Percentiles rank a stretch among this genome's conserved stretches.
These are phyloP conservation scores for Hordeum pubiflorum DNA, from an alignment of 202 grass and related monocot species.

Conservation along the genomic window DNA sequence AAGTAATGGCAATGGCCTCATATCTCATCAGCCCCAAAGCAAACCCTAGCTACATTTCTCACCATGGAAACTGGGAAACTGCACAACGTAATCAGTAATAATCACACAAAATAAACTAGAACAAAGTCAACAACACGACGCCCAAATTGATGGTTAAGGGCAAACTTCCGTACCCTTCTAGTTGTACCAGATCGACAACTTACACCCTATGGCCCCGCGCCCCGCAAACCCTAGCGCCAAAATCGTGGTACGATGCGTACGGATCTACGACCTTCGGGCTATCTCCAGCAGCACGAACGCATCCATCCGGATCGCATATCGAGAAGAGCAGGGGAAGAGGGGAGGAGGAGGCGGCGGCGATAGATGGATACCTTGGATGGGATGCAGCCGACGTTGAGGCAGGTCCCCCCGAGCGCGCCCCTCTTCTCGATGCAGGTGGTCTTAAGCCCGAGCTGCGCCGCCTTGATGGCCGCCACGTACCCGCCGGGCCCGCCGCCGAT, in stretches of 20 bases:
- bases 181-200: neutral
- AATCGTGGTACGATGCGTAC: neutral
- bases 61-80: neutral
- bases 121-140: neutral
- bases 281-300: neutral
- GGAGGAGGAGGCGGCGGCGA: neutral
- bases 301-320: neutral
- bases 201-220: neutral
- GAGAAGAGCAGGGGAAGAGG: too few species aligned
- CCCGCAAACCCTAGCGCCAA: conserved; percentile 3
- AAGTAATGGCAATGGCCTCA: neutral
- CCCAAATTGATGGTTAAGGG: neutral
- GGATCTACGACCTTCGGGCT: conserved; percentile 12
- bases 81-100: neutral
- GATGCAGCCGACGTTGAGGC: conserved; percentile 87
- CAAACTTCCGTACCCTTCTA: neutral
- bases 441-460: conserved; percentile 63
- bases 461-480: conserved; percentile 83
- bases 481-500: conserved; percentile 74
- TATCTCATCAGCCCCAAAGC: neutral
- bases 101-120: neutral
- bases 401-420: conserved; percentile 61
- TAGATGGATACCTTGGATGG: conserved; percentile 55
- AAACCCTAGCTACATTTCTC: neutral
- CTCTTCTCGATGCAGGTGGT: conserved; percentile 94